Base-by-base conservation (phyloP, 2,329 filamentous ascomycete species). In the Exophiala sp. region DNA sequence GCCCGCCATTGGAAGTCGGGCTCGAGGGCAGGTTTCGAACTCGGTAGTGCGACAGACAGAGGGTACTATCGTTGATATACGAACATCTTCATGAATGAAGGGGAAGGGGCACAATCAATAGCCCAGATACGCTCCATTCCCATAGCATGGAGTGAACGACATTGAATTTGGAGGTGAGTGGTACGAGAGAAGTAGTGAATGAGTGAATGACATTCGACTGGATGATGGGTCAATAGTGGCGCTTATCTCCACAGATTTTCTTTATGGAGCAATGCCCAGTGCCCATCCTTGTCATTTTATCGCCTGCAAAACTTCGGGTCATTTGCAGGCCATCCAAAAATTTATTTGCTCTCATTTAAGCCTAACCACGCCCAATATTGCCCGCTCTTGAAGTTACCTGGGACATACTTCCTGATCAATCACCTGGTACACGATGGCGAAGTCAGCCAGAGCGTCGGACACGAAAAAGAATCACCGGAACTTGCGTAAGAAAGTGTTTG, bases 381-480 rank as follows among this genome's bases (percentile, higher is more conserved):
- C 5, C 24, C 7, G 35, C n/a, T 42, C 10, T 42, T 24, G 14
- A 40, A 16, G 10, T 21, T 21, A 11, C 40, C 39, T 4, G n/a
- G 39, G 11, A 42, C 8, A 7, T 42, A 24, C 5, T 20, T 10
- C 11, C n/a, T 2, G n/a, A 5, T 20, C 39, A n/a, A 20, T 9
- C 9, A 4, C 11, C 16, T 20, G 21, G 14, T 40, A 48, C 68
- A 80, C 52, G 64, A 97, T 96, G 92, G 92, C 91, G 20, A 96
- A 95, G 71, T 88, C 89, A 69, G 78, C 88, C 57, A 82, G 92
- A 70, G 83, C 91, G 62, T 95, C 87, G 69, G 78, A 82, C 62
- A 84, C 79, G 65, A 96, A 96, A 77, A 79, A 80, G 66, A 96
- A 96, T 77, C 90, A 91, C 75, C 80, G 82, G 63, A 86, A 83